Evolutionary conservation across 352 stramenopile species (phyloP), one percentile per base, ranked within the genome.

Genomic region (Globisporangium rhizosaccharum): DNA sequence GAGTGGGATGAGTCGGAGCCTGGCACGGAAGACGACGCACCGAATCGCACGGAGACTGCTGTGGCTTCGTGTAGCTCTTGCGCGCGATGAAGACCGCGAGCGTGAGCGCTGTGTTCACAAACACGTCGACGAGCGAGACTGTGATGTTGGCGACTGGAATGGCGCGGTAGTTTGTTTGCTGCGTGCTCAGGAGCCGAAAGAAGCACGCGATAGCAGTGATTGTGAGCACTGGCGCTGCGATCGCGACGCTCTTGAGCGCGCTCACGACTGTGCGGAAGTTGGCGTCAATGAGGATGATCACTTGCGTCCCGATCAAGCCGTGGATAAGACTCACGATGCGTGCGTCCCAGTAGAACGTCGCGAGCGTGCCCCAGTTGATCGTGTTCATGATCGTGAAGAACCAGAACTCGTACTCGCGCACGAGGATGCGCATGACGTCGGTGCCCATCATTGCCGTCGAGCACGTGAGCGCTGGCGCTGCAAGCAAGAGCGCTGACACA

Each of bases 91-190:
- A 79, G 25, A 73, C 47, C 11, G 67, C 58, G 7, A 82, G 69
- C 28, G 70, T 82, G 39, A 71, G 37, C 12, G 67, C 57, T 8
- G 70, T 69, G 52, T 79, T 82, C 37, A 61, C 53, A n/a, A 75
- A 82, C n/a, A 82, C 51, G 30, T 74, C 73, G 9, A 76, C 25
- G 48, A 79, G 48, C 15, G 57, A 46, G 3, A 79, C 46, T 3
- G 59, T 61, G 46, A 75, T 61, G 28, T 72, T 56, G 10, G 51
- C 53, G 30, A 71, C 57, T 6, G 49, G 51, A 14, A 74, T 65
- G 3, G 47, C 15, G 20, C 25, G 56, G 20, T 61, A 61, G 47
- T 61, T 61, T 1, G 11, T n/a, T 10, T 55, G 17, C 6, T 26
- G 46, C 3, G 48, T 54, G 47, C 54, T 48, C n/a, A 57, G 18